Base-by-base conservation (phyloP, 83 land plant genomes). In the Picea abies region DNA sequence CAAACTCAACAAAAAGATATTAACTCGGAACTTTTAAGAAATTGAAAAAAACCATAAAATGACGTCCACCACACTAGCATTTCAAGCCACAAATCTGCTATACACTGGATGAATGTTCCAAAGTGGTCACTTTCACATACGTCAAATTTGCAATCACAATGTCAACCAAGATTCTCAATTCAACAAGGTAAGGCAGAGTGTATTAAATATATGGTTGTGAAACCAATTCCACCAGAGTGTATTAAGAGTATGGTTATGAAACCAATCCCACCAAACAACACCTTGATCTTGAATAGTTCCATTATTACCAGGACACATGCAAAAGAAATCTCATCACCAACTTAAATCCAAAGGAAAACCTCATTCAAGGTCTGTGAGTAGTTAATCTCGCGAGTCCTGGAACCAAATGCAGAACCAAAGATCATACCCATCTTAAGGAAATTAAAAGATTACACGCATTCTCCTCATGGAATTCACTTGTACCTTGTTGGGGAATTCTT, bases 71-170 rank as follows among this genome's bases (percentile, higher is more conserved):
- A 17, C n/a, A 62, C 49, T 15, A 62, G 49, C 49, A 44, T 44
- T 44, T 44, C 49, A 5, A 44, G 49, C 49, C 49, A 5, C 71
- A 25, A 22, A 93, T 96, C 93, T 95, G 95, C 98, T 86, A 63
- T 96, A 96, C 44, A 92, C 92, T 47, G 97, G 98, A 84, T 96
- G 97, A n/a, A 96, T 76, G 82, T 94, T 94, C 98, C 98, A 96
- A 1, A 88, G 84, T 1, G 96, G 96, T 22, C 5, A 96, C 92
- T 81, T 94, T 89, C 64, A 81, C 20, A 80, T 94, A 89, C 0
- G 92, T 92, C 79, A 94, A 83, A 69, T 90, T 92, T 16, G 92
- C 91, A 8, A 96, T 91, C 35, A 92, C 82, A 71, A 96, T 85
- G n/a, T 82, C 81, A 16, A 83, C 82, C 10, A 95, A 91, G 72